Percentiles rank a stretch among this genome's conserved stretches.
Evolutionary conservation across 306 rosid genomes (phyloP).

Genomic region (Trifolium subterraneum): DNA sequence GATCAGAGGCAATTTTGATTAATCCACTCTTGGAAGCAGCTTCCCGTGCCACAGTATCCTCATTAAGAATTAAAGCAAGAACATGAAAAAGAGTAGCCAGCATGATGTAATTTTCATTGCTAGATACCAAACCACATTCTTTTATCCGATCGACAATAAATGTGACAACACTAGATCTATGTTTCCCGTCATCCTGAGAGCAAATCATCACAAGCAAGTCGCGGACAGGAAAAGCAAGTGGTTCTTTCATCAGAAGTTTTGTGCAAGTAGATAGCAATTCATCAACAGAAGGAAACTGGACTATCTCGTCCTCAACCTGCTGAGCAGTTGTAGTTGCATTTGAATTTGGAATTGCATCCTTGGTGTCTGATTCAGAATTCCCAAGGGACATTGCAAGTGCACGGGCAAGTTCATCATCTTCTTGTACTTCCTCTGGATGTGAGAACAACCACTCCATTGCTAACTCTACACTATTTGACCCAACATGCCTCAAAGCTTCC

Average conservation of each 20-base stretch:
- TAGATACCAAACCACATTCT: conserved; percentile 64
- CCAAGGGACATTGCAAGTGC: conserved; percentile 99
- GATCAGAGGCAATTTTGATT: conserved; percentile 74
- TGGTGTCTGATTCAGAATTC: conserved; percentile 78
- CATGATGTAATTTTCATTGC: conserved; percentile 57
- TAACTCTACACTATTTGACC: conserved; percentile 94
- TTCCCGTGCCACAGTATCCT: conserved; percentile 84
- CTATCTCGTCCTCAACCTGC: conserved; percentile 82
- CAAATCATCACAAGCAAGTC: conserved; percentile 93
- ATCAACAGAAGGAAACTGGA: conserved; percentile 86
- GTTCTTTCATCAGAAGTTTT: conserved; percentile 85
- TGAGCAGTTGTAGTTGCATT: conserved; percentile 53
- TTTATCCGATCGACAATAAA: conserved; percentile 81
- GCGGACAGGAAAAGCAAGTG: conserved; percentile 87
- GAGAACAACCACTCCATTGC: conserved; percentile 99
- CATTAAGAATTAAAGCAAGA: conserved; percentile 90
- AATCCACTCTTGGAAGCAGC: conserved; percentile 80
- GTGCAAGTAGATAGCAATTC: conserved; percentile 85
- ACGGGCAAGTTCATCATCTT: conserved; percentile 98
- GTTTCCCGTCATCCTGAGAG: conserved; percentile 84
- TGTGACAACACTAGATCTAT: conserved; percentile 67
- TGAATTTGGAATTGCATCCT: conserved; percentile 61
- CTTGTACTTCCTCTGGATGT: conserved; percentile 88
- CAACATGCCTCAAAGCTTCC: conserved; percentile 94
- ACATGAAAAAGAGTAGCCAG: conserved; percentile 92